Evolutionary conservation across 257 asterid species (phyloP).

Genomic region (Lavandula angustifolia): DNA sequence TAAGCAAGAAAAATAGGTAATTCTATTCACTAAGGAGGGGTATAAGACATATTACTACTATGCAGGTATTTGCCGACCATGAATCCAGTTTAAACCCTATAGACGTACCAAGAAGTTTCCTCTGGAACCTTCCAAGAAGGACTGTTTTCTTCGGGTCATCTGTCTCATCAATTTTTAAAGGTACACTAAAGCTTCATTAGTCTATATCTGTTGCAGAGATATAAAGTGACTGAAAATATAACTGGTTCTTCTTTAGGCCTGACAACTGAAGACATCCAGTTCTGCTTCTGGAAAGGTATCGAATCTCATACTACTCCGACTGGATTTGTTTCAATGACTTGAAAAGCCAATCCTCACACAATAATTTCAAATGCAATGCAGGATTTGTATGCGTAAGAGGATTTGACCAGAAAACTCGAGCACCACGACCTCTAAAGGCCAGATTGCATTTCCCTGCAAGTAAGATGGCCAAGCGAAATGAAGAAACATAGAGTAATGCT

Average conservation of each 20-base stretch:
- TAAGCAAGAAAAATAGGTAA: neutral
- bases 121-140: slow-evolving; percentile 81
- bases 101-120: slow-evolving; percentile 63
- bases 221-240: slow-evolving; percentile 26
- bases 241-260: slow-evolving; percentile 56
- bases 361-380: slow-evolving; percentile 33
- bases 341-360: neutral
- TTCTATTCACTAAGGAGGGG: neutral
- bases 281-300: slow-evolving; percentile 95
- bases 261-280: slow-evolving; percentile 67
- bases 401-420: slow-evolving; percentile 66
- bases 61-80: slow-evolving; percentile 89
- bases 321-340: neutral
- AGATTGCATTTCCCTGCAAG: slow-evolving; percentile 82
- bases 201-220: slow-evolving; percentile 27
- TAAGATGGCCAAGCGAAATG: slow-evolving; percentile 44
- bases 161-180: slow-evolving; percentile 79
- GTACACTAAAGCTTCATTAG: slow-evolving; percentile 38
- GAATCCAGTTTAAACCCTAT: slow-evolving; percentile 78
- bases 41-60: slow-evolving; percentile 19
- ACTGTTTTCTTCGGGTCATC: slow-evolving; percentile 92
- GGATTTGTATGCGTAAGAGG: slow-evolving; percentile 94
- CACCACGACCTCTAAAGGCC: slow-evolving; percentile 78
- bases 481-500: slow-evolving; percentile 23
- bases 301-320: slow-evolving; percentile 20